phyloP scores from a whole-genome alignment of 768 basidiomycete species.

The Pulveroboletus sp. region DNA sequence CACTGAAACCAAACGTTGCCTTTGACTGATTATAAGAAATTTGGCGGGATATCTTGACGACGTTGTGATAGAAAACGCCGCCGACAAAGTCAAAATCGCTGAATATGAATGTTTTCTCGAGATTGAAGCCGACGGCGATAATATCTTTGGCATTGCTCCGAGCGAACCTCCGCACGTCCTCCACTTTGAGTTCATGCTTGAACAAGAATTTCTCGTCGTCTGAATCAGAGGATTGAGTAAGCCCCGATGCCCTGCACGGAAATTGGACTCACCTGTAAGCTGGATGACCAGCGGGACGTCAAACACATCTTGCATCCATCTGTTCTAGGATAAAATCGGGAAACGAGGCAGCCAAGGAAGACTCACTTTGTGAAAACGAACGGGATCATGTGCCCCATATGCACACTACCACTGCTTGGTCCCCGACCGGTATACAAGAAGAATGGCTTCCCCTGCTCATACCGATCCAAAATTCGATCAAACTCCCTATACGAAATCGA shows the following conservation, averaged over 20 bases:
- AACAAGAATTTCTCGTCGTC: constrained; percentile 99
- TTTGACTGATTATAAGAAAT: constrained; percentile 92
- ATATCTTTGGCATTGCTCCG: constrained; percentile 90
- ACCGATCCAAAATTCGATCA: constrained; percentile 88
- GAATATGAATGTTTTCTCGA: constrained; percentile 95
- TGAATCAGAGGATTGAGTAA: constrained; percentile 22
- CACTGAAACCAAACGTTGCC: constrained; percentile 94
- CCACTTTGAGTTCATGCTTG: constrained; percentile 89
- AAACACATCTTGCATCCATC: constrained; percentile 97
- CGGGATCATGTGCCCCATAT: constrained; percentile 95
- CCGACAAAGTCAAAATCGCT: constrained; percentile 88
- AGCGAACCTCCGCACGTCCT: constrained; percentile 80
- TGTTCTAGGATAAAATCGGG: constrained; percentile 27
- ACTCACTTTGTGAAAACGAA: constrained; percentile 95
- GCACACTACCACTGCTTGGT: constrained; percentile 95
- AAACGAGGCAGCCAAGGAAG: neutral
- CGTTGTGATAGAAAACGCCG: constrained; percentile 90
- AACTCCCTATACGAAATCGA: constrained; percentile 60
- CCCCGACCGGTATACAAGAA: constrained; percentile 97
- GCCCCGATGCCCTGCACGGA: neutral
- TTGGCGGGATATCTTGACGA: constrained; percentile 86
- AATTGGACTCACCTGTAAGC: constrained; percentile 65
- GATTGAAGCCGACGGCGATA: constrained; percentile 91
- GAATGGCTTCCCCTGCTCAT: constrained; percentile 95
- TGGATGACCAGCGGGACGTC: constrained; percentile 92